Base-by-base conservation (phyloP, 139 green algal genomes). In the Astrephomene gubernaculifera region DNA sequence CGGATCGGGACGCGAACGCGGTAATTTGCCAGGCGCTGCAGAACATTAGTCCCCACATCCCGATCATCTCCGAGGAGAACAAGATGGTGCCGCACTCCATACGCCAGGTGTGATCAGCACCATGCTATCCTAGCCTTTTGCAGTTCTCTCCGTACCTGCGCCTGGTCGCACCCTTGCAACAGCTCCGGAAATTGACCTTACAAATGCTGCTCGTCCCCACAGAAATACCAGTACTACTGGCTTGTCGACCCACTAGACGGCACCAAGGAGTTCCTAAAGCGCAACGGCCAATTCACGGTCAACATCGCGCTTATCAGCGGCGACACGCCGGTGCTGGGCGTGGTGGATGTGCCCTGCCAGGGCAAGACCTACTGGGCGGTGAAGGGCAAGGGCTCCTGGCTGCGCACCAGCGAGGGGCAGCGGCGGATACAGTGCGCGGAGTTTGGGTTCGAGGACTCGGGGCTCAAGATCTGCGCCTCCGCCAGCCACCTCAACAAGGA, bases 221-320 rank as follows among this genome's bases (percentile, higher is more conserved):
- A 94, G 90, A 81, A 87, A 31, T 97, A 95, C 87, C 87, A 95
- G 84, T 96, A 94, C 84, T 95, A 87, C 88, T 98, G 94, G 94
- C 88, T 92, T 41, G 93, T 98, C 17, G 96, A 98, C 88, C 96
- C 96, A 0, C 78, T 98, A 45, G 96, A 98, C 67, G 96, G 96
- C 76, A 98, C 96, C 38, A 98, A 98, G 87, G 96, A 98, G 89
- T 98, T 98, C 81, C 88, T 98, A 52, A 97, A 97, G 72, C 93
- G 96, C 81, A 97, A 97, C 61, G 95, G 95, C 27, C 82, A 90
- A 60, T 98, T 98, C 90, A 97, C 95, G 0, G 94, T 98, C 39
- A 98, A 97, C 90, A 97, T 98, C 75, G 96, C 93, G 2, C 91
- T 98, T 2, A 83, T 89, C 36, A 71, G 90, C 63, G 83, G 83